Base-by-base conservation (phyloP, 495 filamentous ascomycete genomes). In the Aspergillus campestris region DNA sequence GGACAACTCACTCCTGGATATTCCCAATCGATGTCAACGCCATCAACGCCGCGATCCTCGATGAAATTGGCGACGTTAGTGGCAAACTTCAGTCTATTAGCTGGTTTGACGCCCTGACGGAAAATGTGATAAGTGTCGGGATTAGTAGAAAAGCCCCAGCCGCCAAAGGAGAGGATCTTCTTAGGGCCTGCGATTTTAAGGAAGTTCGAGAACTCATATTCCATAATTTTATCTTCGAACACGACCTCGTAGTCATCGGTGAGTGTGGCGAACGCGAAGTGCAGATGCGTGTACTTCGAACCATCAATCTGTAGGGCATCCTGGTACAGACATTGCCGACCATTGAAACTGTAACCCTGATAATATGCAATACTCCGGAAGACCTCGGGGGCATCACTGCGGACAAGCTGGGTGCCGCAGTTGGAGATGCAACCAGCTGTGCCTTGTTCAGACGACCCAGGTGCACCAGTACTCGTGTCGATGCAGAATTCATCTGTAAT, bases 401-500 rank as follows among this genome's bases (percentile, higher is more conserved):
- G 59, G 27, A 60, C 57, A 14, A 74, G 59, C 12, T 64, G 47
- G 6, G 50, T 64, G 7, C 69, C 71, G 44, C 72, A 77, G 54
- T 69, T 70, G 24, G 56, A 69, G 15, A 72, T 65, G 55, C 74
- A 77, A 6, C 68, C 69, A 47, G 69, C 58, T 0, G 52, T 60
- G 24, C 50, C 56, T 0, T 42, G 40, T 8, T 48, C 14, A 0
- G 64, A 41, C 0, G 67, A 70, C 5, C 71, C 73, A 0, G 72
- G 71, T 3, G 58, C 47, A 42, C 63, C 55, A 7, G 53, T 61
- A 12, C 28, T 35, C 7, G 55, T 50, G 7, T 51, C 52, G 7
- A 45, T 60, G 51, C 76, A 80, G 45, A 74, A 78, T 0, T 78
- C 72, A 0, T 15, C 15, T 0, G 61, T 72, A 8, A 53, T 73